Evolutionary conservation across 2,329 filamentous ascomycete genomes (phyloP).

Genomic region (Fusarium newnesense): DNA sequence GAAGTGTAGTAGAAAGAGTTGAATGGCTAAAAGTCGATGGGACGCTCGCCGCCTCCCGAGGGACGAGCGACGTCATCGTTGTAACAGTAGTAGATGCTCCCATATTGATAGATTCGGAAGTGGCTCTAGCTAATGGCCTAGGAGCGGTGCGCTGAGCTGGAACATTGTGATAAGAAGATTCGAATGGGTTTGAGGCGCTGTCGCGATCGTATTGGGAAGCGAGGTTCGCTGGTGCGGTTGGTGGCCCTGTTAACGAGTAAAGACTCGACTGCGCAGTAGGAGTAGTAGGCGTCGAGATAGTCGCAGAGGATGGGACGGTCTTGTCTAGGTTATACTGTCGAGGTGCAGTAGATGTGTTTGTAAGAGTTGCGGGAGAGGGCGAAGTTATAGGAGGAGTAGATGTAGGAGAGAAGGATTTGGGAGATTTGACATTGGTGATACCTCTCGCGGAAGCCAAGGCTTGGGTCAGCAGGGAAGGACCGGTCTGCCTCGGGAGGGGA

Average conservation of each 20-base stretch:
- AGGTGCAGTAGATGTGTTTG: conserved; percentile 1
- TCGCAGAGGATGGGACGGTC: conserved; percentile 16
- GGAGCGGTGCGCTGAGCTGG: conserved; percentile 48
- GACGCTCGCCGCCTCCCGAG: conserved; percentile 45
- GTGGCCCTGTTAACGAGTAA: conserved; percentile 13
- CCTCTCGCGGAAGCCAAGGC: conserved; percentile 68
- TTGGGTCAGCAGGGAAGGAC: conserved; percentile 67
- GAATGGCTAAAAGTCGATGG: conserved; percentile 49
- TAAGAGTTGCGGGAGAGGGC: conserved; percentile 11
- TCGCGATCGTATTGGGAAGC: conserved; percentile 38
- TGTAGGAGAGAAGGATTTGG: conserved; percentile 25
- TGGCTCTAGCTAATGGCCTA: conserved; percentile 52
- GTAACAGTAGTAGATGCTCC: conserved; percentile 48
- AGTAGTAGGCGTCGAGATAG: conserved; percentile 20
- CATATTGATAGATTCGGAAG: conserved; percentile 47
- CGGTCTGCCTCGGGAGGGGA: conserved; percentile 56
- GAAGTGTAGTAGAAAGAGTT: conserved; percentile 47
- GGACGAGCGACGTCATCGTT: conserved; percentile 44
- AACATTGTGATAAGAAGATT: conserved; percentile 48
- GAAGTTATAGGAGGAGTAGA: conserved; percentile 26
- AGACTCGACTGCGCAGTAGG: conserved; percentile 12
- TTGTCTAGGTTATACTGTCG: conserved; percentile 29
- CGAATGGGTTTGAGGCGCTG: conserved; percentile 15
- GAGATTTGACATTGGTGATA: conserved; percentile 48
- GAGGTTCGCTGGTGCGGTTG: conserved; percentile 15